These are phyloP conservation scores for Typha latifolia DNA, from an alignment of 176 grass and related monocot species.

Conservation along the genomic window DNA sequence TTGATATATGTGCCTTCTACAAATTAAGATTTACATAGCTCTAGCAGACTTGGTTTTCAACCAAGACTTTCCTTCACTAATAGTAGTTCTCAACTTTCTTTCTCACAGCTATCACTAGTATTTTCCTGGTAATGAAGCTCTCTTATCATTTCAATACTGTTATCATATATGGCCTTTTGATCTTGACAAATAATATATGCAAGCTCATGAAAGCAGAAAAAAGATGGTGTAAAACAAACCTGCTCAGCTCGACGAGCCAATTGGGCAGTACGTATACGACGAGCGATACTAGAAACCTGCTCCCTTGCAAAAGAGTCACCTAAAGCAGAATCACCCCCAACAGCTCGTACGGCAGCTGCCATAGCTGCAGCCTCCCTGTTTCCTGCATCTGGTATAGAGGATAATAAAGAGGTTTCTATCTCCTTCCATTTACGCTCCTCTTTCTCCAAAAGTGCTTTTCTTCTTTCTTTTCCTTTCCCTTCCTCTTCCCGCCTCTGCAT, in stretches of 20 bases:
- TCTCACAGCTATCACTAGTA: no score
- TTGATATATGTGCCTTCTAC: no score
- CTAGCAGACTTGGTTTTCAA: no score
- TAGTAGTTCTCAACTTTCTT: no score
- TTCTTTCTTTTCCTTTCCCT: constrained; percentile 95
- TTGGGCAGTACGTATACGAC: constrained; percentile 72
- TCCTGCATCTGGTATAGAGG: constrained; percentile 90
- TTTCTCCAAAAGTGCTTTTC: constrained; percentile 82
- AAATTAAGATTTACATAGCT: no score
- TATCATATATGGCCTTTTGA: no score
- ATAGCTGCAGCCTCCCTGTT: constrained; percentile 97
- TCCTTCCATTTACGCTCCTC: constrained; percentile 99
- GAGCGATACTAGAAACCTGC: constrained; percentile 70
- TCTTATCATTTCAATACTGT: no score
- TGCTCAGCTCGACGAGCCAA: constrained; percentile 81
- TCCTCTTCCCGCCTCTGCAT: constrained; percentile 98
- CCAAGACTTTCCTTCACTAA: no score
- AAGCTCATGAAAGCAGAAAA: neutral
- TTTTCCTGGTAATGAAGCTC: no score
- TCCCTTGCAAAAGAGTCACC: constrained; percentile 98
- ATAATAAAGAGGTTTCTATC: constrained; percentile 84
- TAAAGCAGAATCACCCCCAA: constrained; percentile 82
- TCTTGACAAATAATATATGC: no score
- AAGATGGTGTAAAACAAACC: constrained; percentile 27
- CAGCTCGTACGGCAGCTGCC: constrained; percentile 94